Percentiles rank a stretch among this genome's conserved stretches.
phyloP scores from a whole-genome alignment of 1,284 basidiomycete species.

The Trichosporon sp. region DNA sequence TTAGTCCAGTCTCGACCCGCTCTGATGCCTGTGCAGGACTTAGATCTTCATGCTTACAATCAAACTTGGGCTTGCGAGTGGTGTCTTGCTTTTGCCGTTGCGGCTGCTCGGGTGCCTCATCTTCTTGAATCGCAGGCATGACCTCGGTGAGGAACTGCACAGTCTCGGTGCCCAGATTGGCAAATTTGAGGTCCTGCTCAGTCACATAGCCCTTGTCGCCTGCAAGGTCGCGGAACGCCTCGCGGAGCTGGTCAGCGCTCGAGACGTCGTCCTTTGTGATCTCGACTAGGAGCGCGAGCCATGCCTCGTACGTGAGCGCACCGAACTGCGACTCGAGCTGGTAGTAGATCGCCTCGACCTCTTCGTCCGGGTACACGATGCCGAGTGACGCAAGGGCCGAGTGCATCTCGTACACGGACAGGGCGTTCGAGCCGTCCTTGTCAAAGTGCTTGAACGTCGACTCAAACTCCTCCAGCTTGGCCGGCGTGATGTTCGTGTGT shows the following conservation, averaged over 20 bases:
- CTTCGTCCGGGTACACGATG: conserved; percentile 86
- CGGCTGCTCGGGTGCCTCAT: conserved; percentile 9
- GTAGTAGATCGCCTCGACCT: conserved; percentile 77
- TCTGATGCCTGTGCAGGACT: background rate
- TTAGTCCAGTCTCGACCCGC: background rate
- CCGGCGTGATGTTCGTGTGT: conserved; percentile 65
- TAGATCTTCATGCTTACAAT: conserved; percentile 47
- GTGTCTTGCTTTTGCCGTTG: background rate
- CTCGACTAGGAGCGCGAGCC: conserved; percentile 88
- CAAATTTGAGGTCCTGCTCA: conserved; percentile 82
- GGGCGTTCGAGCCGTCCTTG: conserved; percentile 77
- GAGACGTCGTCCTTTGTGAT: conserved; percentile 90
- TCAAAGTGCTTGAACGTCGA: conserved; percentile 97
- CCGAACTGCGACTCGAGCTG: conserved; percentile 78
- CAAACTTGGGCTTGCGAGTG: conserved; percentile 22
- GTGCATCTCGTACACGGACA: conserved; percentile 78
- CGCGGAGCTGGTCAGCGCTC: conserved; percentile 82
- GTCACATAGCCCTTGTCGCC: conserved; percentile 83
- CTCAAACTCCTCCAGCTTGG: conserved; percentile 95
- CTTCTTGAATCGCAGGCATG: conserved; percentile 31
- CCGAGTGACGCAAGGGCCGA: conserved; percentile 91
- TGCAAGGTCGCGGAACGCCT: conserved; percentile 88
- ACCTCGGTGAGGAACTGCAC: conserved; percentile 68
- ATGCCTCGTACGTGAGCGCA: conserved; percentile 86
- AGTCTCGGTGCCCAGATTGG: conserved; percentile 70